Evolutionary conservation across 2,329 filamentous ascomycete species (phyloP), one percentile per base, ranked within the genome.

Genomic region (Xylariaceae sp.): DNA sequence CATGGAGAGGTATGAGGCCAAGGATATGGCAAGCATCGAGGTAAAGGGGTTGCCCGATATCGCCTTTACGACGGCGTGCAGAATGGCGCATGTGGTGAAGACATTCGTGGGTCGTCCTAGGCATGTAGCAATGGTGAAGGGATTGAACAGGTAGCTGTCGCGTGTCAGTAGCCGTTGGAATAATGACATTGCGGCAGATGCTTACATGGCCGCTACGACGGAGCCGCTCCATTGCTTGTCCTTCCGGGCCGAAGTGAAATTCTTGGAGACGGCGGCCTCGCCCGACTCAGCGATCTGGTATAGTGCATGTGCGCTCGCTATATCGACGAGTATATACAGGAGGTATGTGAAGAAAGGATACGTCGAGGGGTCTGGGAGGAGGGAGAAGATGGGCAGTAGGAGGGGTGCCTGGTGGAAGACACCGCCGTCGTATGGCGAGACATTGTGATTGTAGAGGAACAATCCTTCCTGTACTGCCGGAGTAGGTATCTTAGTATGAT

Each of bases 351-450:
- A 84, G 60, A 92, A 77, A 19, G 90, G 87, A 64, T 83, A 83
- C 47, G 73, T 69, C 56, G 79, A 74, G 45, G 84, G 79, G 67
- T 86, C 82, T 10, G 94, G 93, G 42, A 99, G 81, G 42, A 97
- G 80, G 34, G 90, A 89, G 77, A 97, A 97, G 60, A 97, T 80
- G 42, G 93, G 90, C 53, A 99, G 83, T 39, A 99, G 82, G 51
- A 99, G 79, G 44, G 94, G 94, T 40, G 92, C 90, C 78, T 96
- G 80, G 72, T 84, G 80, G 69, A 81, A 86, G 67, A 86, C 90
- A 63, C 94, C 94, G 59, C 94, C 94, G 70, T 99, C 91, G 74
- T 97, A 99, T 1, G 94, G 94, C 54, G 91, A 97, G 51, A 97
- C 89, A 75, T 96, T 95, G 71, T 95, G 90, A 59, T 89, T 92